These are phyloP conservation scores for Symbiodinium pilosum DNA, from an alignment of 73 alveolate species.

Conservation along the genomic window DNA sequence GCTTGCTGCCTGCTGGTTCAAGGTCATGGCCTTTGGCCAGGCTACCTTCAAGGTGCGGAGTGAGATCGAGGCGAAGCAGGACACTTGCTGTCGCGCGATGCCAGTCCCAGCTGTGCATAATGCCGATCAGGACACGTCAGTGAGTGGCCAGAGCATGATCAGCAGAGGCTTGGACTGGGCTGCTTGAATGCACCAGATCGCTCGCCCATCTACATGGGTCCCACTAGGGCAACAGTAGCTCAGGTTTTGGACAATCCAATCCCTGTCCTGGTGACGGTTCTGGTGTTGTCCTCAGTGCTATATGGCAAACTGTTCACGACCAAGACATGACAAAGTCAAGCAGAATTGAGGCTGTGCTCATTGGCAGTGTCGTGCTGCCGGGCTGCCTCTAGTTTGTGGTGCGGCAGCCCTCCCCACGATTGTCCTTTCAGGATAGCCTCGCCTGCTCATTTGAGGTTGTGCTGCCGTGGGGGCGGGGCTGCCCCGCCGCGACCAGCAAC, in stretches of 20 bases:
- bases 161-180: constrained; percentile 38
- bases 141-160: constrained; percentile 3
- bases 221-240: background rate
- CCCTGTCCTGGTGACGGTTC: constrained; percentile 23
- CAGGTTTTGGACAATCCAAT: constrained; percentile 60
- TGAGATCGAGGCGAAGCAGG: constrained; percentile 69
- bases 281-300: background rate
- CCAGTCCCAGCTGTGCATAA: too few relatives aligned
- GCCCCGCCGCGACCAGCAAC: background rate
- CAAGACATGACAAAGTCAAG: too few relatives aligned
- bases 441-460: too few relatives aligned
- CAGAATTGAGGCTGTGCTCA: background rate
- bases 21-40: constrained; percentile 71
- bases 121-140: constrained; percentile 16
- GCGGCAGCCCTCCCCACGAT: background rate
- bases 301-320: too few relatives aligned
- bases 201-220: too few relatives aligned
- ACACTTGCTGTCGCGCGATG: background rate
- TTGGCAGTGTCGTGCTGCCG: background rate
- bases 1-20: background rate
- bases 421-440: too few relatives aligned
- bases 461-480: constrained; percentile 2
- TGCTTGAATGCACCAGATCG: background rate
- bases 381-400: background rate
- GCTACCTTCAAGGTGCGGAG: constrained; percentile 48